Evolutionary conservation across 306 rosid genomes (phyloP).

Genomic region (Crotalaria pallida): DNA sequence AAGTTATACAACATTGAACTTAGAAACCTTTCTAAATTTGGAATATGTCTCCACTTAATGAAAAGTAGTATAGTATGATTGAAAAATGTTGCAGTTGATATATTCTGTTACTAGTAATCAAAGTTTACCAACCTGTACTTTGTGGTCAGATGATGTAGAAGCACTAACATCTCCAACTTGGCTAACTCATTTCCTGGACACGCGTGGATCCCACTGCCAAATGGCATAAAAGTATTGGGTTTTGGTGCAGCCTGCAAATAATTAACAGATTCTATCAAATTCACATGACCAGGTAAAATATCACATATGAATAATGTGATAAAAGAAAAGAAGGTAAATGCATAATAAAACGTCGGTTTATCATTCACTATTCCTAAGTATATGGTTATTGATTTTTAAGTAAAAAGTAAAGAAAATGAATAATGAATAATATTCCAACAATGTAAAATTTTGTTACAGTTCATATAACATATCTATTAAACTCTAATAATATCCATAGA

Average conservation of each 20-base stretch:
- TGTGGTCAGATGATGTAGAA: conserved; percentile 87
- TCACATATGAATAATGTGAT: neutral
- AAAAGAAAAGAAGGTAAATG: neutral
- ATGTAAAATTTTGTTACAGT: too few species aligned
- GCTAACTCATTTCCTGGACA: conserved; percentile 98
- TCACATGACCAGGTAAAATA: neutral
- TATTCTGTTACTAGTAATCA: neutral
- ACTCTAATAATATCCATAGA: neutral
- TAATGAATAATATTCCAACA: too few species aligned
- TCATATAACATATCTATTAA: too few species aligned
- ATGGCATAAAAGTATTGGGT: conserved; percentile 90
- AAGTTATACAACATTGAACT: neutral
- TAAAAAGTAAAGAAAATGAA: too few species aligned
- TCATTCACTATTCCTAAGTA: too few species aligned
- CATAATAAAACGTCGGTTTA: too few species aligned
- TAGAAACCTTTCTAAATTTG: conserved; percentile 16
- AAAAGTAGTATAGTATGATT: neutral
- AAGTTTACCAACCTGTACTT: conserved; percentile 69
- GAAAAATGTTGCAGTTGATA: neutral
- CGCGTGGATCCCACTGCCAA: conserved; percentile 91
- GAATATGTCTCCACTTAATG: conserved; percentile 16
- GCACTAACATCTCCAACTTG: conserved; percentile 82
- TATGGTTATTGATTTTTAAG: too few species aligned
- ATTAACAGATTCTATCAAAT: conserved; percentile 12
- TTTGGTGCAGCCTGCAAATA: conserved; percentile 69